Evolutionary conservation across 148 eudicot species (phyloP).

Genomic region (Camellia granthamiana): DNA sequence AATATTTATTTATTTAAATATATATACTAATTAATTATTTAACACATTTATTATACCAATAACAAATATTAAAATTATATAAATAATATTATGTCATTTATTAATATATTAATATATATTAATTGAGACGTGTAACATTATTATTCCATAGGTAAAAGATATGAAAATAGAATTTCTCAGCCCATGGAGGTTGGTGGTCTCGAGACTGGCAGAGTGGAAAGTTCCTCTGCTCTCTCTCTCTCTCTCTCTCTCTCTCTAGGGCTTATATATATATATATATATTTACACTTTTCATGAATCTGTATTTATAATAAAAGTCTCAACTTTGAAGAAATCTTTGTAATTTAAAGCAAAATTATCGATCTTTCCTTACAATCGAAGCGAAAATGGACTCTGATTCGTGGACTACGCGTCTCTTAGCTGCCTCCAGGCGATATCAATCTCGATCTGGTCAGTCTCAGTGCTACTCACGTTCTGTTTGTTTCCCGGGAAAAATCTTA

Average conservation of each 20-base stretch:
- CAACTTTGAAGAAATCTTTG: no score
- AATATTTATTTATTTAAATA: no score
- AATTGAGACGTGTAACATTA: no score
- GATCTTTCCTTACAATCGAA: not conserved
- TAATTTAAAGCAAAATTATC: not conserved
- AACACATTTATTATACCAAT: no score
- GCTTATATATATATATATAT: no score
- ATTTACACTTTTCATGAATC: no score
- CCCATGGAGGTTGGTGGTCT: constrained; percentile 22
- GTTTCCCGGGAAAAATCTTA: constrained; percentile 8
- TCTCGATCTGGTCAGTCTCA: constrained; percentile 55
- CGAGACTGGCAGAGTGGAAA: constrained; percentile 14
- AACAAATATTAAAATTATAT: no score
- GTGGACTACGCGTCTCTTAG: constrained; percentile 48
- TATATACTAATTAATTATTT: no score
- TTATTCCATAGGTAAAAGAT: no score
- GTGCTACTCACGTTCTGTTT: not conserved
- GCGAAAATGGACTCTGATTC: constrained; percentile 53
- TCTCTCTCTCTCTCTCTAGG: not conserved
- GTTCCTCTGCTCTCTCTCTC: constrained; percentile 18
- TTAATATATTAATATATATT: no score
- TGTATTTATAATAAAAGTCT: no score
- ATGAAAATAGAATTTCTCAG: not conserved
- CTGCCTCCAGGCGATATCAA: constrained; percentile 50
- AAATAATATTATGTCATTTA: no score